Evolutionary conservation across 202 grass and related monocot genomes (phyloP).

Genomic region (Panicum virgatum): DNA sequence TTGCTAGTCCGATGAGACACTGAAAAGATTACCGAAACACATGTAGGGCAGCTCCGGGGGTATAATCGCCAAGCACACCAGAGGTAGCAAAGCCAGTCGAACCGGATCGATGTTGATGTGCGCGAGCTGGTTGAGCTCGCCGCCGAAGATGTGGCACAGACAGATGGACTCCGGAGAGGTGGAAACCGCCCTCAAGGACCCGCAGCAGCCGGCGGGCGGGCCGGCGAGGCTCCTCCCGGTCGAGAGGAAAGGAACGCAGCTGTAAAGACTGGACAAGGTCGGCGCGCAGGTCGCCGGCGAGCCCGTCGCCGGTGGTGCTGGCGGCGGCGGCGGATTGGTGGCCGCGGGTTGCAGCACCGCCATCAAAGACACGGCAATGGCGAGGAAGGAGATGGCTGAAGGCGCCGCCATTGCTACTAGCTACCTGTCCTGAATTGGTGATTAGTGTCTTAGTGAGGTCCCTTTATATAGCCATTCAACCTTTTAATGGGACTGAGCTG

Average conservation of each 20-base stretch:
- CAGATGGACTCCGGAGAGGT: neutral
- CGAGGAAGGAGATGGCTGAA: neutral
- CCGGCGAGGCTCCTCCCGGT: neutral
- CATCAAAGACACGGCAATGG: neutral
- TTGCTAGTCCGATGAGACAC: neutral
- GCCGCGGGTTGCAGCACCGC: neutral
- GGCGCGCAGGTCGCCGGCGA: neutral
- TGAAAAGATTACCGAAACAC: neutral
- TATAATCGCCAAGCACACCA: neutral
- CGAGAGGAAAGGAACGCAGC: neutral
- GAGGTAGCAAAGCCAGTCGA: neutral
- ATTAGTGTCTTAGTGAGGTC: neutral
- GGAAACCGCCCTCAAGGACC: neutral
- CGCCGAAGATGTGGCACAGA: neutral
- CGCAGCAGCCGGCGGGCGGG: neutral
- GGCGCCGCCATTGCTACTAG: neutral
- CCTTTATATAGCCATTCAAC: neutral
- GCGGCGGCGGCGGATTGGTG: neutral
- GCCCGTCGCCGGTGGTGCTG: neutral
- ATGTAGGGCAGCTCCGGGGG: neutral
- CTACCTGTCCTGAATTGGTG: neutral
- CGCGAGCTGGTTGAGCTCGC: neutral
- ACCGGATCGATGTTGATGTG: neutral
- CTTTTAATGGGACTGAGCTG: no score
- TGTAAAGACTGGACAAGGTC: fast-evolving